Base-by-base conservation (phyloP, 306 rosid species). In the Vigna nakashimae region DNA sequence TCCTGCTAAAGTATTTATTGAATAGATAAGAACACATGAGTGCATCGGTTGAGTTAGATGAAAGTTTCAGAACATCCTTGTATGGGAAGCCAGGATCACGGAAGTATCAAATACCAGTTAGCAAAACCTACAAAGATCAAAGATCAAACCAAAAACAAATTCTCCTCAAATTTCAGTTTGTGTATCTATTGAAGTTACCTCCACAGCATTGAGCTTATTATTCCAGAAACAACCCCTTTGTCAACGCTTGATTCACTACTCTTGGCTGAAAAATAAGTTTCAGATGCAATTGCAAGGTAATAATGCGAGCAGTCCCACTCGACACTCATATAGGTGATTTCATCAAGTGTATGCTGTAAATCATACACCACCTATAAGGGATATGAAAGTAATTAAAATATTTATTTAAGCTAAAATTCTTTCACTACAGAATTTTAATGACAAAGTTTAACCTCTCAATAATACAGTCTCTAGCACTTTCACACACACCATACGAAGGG, bases 21-120 rank as follows among this genome's bases (percentile, higher is more conserved):
- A 76, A 85, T 48, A 93, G 72, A 64, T 86, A 90, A 65, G 93
- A 87, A 71, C 93, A 87, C 89, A 91, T 79, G 75, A 91, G 87
- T 9, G 85, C 74, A 38, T 86, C 76, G 2, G 92, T 88, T 50
- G 83, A 73, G 59, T 86, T 82, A 20, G 88, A 83, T 18, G 96
- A 88, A 48, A 80, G 52, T 13, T 26, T 80, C 59, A 91, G 75
- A 71, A 70, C 85, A 56, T 71, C 82, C 49, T 88, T 90, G 71
- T 83, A 83, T 5, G 89, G 93, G 66, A 80, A 87, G 42, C 92
- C 98, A 36, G 83, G 86, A 77, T 93, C 93, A 16, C n/a, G 85
- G 76, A 93, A 91, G 75, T 63, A 91, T 74, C 67, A 85, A 65
- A 91, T 86, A 40, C 92, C 92, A 1, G 91, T 60, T 20, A 91